Conservation (phyloP, 2,329 filamentous ascomycete species). For the Akanthomyces uredinophilus region DNA sequence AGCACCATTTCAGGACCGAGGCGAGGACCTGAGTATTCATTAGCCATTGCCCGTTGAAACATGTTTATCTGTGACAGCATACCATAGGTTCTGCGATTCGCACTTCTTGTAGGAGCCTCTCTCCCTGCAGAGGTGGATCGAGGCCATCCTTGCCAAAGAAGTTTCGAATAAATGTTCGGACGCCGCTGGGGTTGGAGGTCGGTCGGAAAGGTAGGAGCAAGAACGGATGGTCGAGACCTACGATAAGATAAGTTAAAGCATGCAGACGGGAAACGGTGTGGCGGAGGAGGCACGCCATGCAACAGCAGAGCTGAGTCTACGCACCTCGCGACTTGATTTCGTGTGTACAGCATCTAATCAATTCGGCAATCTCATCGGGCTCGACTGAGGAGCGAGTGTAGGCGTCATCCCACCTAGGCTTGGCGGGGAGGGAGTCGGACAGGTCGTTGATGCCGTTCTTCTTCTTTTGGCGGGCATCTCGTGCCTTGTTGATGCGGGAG, state of each 20-base stretch:
- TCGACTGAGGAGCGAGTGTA: conserved; percentile 79
- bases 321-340: conserved; percentile 94
- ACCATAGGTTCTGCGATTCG: conserved; percentile 94
- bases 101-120: conserved; percentile 74
- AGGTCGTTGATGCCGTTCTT: conserved; percentile 54
- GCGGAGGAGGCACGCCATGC: conserved; percentile 8
- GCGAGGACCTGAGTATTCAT: conserved; percentile 66
- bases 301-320: conserved; percentile 16
- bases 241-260: conserved; percentile 2
- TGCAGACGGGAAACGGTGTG: not conserved
- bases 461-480: conserved; percentile 58
- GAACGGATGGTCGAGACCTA: conserved; percentile 86
- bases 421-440: conserved; percentile 51
- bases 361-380: conserved; percentile 84
- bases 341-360: conserved; percentile 76
- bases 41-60: conserved; percentile 16
- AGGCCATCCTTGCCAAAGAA: conserved; percentile 76
- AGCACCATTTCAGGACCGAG: conserved; percentile 97
- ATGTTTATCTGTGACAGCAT: conserved; percentile 19
- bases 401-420: conserved; percentile 81
- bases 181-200: conserved; percentile 83
- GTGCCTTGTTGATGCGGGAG: conserved; percentile 53
- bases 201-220: conserved; percentile 91
- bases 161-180: conserved; percentile 86
- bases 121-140: conserved; percentile 59